These are phyloP conservation scores for Trichoderma cornu-damae DNA, from an alignment of 2,329 filamentous ascomycete species.

Conservation along the genomic window DNA sequence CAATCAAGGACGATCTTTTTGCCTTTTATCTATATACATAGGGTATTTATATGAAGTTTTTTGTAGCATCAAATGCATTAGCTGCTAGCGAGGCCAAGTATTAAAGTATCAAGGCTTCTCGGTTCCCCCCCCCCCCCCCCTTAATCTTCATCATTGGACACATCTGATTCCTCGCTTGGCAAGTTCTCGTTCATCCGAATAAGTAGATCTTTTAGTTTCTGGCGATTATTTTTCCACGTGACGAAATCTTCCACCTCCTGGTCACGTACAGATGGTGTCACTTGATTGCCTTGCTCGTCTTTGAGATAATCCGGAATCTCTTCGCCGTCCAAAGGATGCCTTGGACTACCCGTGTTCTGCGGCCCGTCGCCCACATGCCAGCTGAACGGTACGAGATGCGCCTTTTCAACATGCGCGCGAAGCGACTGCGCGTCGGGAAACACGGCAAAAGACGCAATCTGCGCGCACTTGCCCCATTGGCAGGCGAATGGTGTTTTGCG, in stretches of 20 bases:
- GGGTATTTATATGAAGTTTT: not conserved
- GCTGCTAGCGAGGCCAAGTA: not conserved
- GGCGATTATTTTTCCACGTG: conserved; percentile 42
- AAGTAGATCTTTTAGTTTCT: conserved; percentile 41
- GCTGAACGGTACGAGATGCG: conserved; percentile 48
- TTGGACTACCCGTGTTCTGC: conserved; percentile 32
- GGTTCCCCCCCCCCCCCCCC: no score
- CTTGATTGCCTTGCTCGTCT: conserved; percentile 48
- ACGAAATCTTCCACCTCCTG: conserved; percentile 47
- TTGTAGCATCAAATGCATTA: not conserved
- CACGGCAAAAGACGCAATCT: conserved; percentile 22
- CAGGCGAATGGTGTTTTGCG: conserved; percentile 23
- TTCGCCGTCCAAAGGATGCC: conserved; percentile 26
- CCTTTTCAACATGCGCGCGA: conserved; percentile 46
- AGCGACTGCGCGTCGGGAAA: conserved; percentile 40
- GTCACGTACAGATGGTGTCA: conserved; percentile 53
- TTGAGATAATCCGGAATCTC: conserved; percentile 47
- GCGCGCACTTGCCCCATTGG: conserved; percentile 32
- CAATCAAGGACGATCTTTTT: not conserved
- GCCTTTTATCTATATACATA: not conserved
- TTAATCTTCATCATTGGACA: not conserved
- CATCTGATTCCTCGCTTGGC: conserved; percentile 35
- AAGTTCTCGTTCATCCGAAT: conserved; percentile 43
- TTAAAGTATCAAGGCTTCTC: no score
- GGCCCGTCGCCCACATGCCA: conserved; percentile 60